A percentile compares a stretch with the other conserved stretches of the same genome.
Conservation (phyloP, 768 basidiomycete genomes). For the Auriscalpium vulgare region DNA sequence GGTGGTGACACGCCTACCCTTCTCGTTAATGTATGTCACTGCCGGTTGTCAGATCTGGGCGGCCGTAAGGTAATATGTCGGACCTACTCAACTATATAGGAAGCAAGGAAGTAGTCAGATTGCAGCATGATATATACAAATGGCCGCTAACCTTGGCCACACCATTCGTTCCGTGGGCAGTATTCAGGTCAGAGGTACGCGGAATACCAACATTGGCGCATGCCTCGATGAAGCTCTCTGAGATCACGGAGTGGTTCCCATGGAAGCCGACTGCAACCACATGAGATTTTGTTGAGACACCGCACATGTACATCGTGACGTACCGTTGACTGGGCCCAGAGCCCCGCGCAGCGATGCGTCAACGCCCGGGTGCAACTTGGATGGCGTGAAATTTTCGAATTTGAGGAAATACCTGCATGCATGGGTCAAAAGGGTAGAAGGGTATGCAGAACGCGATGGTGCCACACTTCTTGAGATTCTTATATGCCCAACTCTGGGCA, state of each 20-base stretch:
- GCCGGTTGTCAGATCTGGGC: conserved; percentile 7
- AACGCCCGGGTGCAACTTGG: conserved; percentile 42
- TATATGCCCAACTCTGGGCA: conserved; percentile 54
- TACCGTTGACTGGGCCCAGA: conserved; percentile 43
- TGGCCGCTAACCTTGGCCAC: conserved; percentile 43
- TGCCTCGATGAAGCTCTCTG: conserved; percentile 46
- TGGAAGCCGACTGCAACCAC: conserved; percentile 41
- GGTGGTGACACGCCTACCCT: conserved; percentile 48
- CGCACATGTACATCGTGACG: background rate
- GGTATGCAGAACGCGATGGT: background rate
- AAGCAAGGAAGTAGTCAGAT: background rate
- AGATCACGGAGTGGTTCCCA: conserved; percentile 35
- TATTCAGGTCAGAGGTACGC: conserved; percentile 49
- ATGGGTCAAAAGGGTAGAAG: background rate
- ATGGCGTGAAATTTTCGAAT: conserved; percentile 52
- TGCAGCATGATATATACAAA: background rate
- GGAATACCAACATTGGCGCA: conserved; percentile 45
- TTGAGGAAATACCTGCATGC: conserved; percentile 55
- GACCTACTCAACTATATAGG: conserved; percentile 23
- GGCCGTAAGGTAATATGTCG: background rate
- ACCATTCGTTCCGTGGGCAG: conserved; percentile 47
- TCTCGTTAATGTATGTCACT: conserved; percentile 63
- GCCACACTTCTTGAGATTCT: conserved; percentile 41
- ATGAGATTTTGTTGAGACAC: background rate
- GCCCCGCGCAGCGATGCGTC: conserved; percentile 38